Conservation (phyloP, 2,329 filamentous ascomycete genomes). For the Cladosporium sp. region DNA sequence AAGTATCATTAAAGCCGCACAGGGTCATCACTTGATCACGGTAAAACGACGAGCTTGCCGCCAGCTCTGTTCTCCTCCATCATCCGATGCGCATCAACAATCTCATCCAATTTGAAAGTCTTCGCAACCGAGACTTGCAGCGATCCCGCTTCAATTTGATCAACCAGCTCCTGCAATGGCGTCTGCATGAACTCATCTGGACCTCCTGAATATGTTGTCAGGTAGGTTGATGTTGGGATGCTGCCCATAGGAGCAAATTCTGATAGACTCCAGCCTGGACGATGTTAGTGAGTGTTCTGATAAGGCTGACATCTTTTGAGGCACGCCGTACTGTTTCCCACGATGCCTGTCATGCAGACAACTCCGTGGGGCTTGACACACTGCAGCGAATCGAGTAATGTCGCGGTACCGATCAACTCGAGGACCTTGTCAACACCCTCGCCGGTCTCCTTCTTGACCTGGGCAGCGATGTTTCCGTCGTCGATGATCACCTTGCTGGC, state of each 20-base stretch:
- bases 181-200: constrained; percentile 39
- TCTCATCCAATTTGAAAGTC: constrained; percentile 42
- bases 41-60: constrained; percentile 43
- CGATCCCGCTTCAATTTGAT: constrained; percentile 36
- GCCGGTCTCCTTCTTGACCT: constrained; percentile 29
- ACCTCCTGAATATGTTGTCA: constrained; percentile 41
- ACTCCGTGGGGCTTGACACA: constrained; percentile 38
- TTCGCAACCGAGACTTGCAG: constrained; percentile 41
- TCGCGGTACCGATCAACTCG: constrained; percentile 43
- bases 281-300: not conserved
- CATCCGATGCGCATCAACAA: constrained; percentile 42
- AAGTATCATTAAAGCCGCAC: too few relatives aligned
- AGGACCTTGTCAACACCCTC: constrained; percentile 43
- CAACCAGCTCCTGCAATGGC: constrained; percentile 38
- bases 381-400: constrained; percentile 41
- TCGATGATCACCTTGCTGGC: constrained; percentile 44
- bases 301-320: not conserved
- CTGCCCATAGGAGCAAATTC: constrained; percentile 41
- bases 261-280: constrained; percentile 33
- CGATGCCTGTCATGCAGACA: constrained; percentile 46
- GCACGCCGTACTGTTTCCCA: constrained; percentile 32
- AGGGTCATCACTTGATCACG: constrained; percentile 9
- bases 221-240: constrained; percentile 37
- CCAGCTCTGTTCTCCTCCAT: constrained; percentile 44
- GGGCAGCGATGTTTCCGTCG: constrained; percentile 36